Conservation (phyloP, 2,329 filamentous ascomycete genomes). For the Aspergillus udagawae region DNA sequence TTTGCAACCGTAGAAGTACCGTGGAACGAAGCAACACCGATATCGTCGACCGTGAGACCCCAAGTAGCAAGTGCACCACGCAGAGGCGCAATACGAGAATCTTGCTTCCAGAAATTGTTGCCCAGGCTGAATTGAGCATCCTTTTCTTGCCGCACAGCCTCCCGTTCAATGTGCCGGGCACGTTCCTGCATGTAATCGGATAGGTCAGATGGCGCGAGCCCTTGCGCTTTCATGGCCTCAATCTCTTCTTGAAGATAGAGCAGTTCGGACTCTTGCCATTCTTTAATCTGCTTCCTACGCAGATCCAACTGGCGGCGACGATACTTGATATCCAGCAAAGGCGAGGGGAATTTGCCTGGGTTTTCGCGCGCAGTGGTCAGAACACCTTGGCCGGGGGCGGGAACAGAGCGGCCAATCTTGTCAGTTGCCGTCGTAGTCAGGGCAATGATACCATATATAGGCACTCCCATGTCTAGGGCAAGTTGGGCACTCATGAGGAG, state of each 20-base stretch:
- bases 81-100: conserved; percentile 87
- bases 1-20: conserved; percentile 98
- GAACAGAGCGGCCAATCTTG: conserved; percentile 97
- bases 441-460: conserved; percentile 91
- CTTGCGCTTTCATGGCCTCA: conserved; percentile 80
- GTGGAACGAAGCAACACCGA: conserved; percentile 95
- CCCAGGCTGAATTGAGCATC: conserved; percentile 88
- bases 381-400: conserved; percentile 93
- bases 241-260: conserved; percentile 91
- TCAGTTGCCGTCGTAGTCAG: conserved; percentile 95
- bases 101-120: conserved; percentile 99
- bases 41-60: conserved; percentile 95
- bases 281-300: conserved; percentile 88
- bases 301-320: conserved; percentile 90
- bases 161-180: conserved; percentile 77
- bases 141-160: conserved; percentile 86
- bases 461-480: conserved; percentile 96
- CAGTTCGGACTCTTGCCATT: conserved; percentile 93
- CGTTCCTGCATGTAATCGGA: conserved; percentile 83
- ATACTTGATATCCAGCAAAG: conserved; percentile 96
- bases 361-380: conserved; percentile 92
- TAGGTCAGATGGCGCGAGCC: conserved; percentile 67
- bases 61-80: conserved; percentile 95
- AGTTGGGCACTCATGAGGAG: conserved; percentile 97
- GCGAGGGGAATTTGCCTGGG: conserved; percentile 87